phyloP scores from a whole-genome alignment of 805 yeast genomes.

The Starmerella apicola region DNA sequence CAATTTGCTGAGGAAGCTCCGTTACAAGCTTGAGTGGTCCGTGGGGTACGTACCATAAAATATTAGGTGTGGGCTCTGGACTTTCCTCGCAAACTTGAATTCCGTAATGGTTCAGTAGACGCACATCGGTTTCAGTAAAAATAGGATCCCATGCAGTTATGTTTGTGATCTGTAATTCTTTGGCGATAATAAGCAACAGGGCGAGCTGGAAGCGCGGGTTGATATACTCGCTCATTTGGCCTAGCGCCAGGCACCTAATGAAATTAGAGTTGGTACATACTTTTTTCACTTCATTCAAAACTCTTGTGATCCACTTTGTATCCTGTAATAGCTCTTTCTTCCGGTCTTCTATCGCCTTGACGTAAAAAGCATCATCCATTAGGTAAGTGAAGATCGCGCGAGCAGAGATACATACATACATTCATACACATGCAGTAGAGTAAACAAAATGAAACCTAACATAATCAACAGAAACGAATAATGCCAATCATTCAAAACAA shows the following conservation, averaged over 20 bases:
- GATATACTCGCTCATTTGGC: conserved; percentile 40
- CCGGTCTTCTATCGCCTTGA: conserved; percentile 12
- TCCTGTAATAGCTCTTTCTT: conserved; percentile 2
- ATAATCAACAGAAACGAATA: not conserved
- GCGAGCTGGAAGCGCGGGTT: conserved; percentile 56
- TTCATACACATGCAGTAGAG: too few species aligned
- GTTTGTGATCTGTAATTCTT: conserved; percentile 18
- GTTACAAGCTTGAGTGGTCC: conserved; percentile 41
- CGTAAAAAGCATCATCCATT: conserved; percentile 9
- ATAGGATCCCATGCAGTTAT: conserved; percentile 57
- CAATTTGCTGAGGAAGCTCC: conserved; percentile 11
- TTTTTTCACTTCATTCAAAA: conserved; percentile 3
- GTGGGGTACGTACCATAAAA: conserved; percentile 57
- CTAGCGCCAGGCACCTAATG: conserved; percentile 61
- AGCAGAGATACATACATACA: too few species aligned
- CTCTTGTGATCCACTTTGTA: conserved; percentile 7
- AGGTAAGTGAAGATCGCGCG: too few species aligned
- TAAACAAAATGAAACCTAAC: not conserved
- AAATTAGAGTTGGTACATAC: not conserved
- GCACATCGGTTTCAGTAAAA: conserved; percentile 37
- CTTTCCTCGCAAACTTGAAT: conserved; percentile 23
- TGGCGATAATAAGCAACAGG: conserved; percentile 34
- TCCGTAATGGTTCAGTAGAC: conserved; percentile 25
- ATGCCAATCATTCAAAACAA: not conserved
- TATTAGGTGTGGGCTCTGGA: conserved; percentile 17